Base-by-base conservation (phyloP, 2,329 filamentous ascomycete species). In the Helotiales sp. region DNA sequence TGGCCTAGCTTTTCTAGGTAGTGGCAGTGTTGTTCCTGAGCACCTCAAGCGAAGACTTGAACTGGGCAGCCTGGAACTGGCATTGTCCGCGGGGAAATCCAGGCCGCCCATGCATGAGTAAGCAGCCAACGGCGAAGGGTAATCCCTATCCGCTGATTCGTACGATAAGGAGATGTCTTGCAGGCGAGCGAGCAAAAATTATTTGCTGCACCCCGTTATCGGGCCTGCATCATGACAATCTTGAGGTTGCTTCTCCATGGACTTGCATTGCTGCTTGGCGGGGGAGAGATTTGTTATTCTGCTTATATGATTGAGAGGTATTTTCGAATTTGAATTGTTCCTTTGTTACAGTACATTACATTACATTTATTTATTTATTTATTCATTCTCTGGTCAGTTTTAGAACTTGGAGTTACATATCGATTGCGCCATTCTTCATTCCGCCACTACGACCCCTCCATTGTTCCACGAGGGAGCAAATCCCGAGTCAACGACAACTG, bases 391-490 rank as follows among this genome's bases (percentile, higher is more conserved):
- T n/a, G n/a, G n/a, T n/a, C n/a, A n/a, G n/a, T n/a, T n/a, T n/a
- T n/a, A n/a, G n/a, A n/a, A n/a, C n/a, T n/a, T 49, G 45, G 20
- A 26, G 6, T 26, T 13, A 7, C 11, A 49, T 22, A 47, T 47
- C 43, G 45, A 54, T 34, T 54, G 50, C 50, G 50, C 50, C 11
- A 54, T 54, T 54, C 15, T 54, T 32, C 26, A 32, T 54, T 54
- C 50, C 50, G 52, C 52, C 52, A 55, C 52, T 55, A 55, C 8
- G 30, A 55, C 52, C 52, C 52, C 52, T 55, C 52, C n/a, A 55
- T 55, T 37, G 30, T 22, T 37, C 30, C 2, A 55, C 20, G 13
- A 55, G 54, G 40, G 10, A 57, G 10, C 54, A 57, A 57, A 24
- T 40, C 13, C 20, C 30, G 30, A 57, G 20, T 40, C 2, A 15